These are phyloP conservation scores for Malbranchea zuffiana DNA, from an alignment of 2,329 filamentous ascomycete genomes.

Conservation along the genomic window DNA sequence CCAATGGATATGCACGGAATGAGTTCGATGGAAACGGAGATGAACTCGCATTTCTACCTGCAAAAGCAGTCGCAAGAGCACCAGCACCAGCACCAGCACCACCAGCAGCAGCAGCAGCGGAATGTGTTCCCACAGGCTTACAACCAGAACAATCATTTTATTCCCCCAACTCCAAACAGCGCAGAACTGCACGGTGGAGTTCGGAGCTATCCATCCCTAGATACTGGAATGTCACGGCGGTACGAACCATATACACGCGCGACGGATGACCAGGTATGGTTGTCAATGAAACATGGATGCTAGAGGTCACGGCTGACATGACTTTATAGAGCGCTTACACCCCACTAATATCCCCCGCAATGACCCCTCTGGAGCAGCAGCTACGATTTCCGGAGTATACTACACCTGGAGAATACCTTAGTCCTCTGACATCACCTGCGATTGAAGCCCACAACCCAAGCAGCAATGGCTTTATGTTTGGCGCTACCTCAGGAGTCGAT, in stretches of 20 bases:
- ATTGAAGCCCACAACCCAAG: constrained; percentile 37
- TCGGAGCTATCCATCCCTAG: constrained; percentile 32
- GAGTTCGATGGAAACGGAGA: constrained; percentile 5
- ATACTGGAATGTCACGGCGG: constrained; percentile 30
- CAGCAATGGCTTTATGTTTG: constrained; percentile 27
- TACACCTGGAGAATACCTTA: constrained; percentile 40
- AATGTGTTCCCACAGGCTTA: constrained; percentile 15
- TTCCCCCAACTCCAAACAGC: constrained; percentile 41
- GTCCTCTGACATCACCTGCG: constrained; percentile 41
- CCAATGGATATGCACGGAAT: constrained; percentile 12
- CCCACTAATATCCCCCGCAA: constrained; percentile 40
- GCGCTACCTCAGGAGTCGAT: constrained; percentile 28
- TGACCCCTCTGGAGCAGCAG: constrained; percentile 40
- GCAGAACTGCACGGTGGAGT: constrained; percentile 38
- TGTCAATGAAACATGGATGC: not conserved
- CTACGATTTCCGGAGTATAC: constrained; percentile 39
- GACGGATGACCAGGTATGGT: constrained; percentile 35
- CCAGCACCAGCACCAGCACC: constrained; percentile 19
- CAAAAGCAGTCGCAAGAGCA: constrained; percentile 11
- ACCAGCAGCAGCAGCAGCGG: constrained; percentile 20
- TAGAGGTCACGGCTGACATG: not conserved
- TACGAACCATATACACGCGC: constrained; percentile 36
- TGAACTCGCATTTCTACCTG: constrained; percentile 9
- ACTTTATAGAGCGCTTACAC: constrained; percentile 37
- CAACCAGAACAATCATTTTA: constrained; percentile 19